phyloP scores from a whole-genome alignment of 768 basidiomycete genomes.

The Chiua virens region DNA sequence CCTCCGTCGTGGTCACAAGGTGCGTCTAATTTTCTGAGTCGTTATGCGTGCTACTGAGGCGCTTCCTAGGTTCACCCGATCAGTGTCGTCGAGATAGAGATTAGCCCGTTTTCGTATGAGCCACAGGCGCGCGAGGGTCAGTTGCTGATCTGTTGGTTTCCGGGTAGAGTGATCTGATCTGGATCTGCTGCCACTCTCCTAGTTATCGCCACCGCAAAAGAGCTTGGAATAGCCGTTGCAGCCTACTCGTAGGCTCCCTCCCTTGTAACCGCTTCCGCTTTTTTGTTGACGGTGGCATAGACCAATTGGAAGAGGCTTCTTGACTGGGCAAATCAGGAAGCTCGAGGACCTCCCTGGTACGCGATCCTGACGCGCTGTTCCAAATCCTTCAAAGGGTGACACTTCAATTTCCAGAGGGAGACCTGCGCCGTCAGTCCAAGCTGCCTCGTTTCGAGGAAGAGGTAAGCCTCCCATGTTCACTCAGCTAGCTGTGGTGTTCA shows the following conservation, averaged over 20 bases:
- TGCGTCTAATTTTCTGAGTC: too few species aligned
- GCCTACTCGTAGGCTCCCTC: slow-evolving; percentile 51
- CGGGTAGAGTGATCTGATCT: background rate
- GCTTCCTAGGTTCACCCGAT: slow-evolving; percentile 49
- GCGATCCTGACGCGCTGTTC: too few species aligned
- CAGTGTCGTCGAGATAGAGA: slow-evolving; percentile 64
- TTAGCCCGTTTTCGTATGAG: slow-evolving; percentile 59
- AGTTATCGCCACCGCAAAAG: slow-evolving; percentile 54
- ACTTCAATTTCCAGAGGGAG: slow-evolving; percentile 33
- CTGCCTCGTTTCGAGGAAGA: slow-evolving; percentile 51
- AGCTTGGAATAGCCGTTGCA: slow-evolving; percentile 54
- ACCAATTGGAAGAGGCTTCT: slow-evolving; percentile 53
- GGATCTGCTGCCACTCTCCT: too few species aligned
- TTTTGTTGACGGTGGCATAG: slow-evolving; percentile 28
- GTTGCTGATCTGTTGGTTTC: background rate
- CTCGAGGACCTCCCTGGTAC: slow-evolving; percentile 34
- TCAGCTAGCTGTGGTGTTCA: too few species aligned
- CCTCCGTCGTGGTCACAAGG: slow-evolving; percentile 39
- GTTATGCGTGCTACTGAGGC: too few species aligned
- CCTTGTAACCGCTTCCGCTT: background rate
- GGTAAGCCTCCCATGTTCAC: too few species aligned
- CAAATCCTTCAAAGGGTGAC: background rate
- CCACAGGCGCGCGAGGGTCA: slow-evolving; percentile 45
- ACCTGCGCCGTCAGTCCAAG: slow-evolving; percentile 36
- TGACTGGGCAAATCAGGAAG: slow-evolving; percentile 50